These are phyloP conservation scores for Conticribra weissflogii DNA, from an alignment of 108 stramenopile species.

Conservation along the genomic window DNA sequence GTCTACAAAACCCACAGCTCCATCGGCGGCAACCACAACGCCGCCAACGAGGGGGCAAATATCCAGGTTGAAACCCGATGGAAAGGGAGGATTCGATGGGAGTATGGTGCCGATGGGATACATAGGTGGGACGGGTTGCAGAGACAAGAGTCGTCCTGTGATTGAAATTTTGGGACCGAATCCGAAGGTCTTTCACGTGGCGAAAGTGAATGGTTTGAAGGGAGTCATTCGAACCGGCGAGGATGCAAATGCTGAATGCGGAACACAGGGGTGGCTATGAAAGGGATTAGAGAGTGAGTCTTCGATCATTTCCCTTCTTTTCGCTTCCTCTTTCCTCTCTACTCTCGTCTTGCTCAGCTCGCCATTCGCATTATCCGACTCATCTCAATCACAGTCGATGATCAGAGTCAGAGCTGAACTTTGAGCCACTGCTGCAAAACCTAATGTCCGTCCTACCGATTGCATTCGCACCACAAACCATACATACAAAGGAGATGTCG, in stretches of 20 bases:
- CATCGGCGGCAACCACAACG: too few species aligned
- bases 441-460: conserved; percentile 60
- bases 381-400: conserved; percentile 54
- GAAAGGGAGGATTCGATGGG: conserved; percentile 35
- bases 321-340: conserved; percentile 4
- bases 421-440: conserved; percentile 66
- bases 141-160: conserved; percentile 80
- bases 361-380: too few species aligned
- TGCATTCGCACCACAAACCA: conserved; percentile 75
- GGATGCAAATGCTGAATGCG: conserved; percentile 20
- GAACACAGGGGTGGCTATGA: conserved; percentile 66
- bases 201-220: conserved; percentile 62
- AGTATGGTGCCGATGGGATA: conserved; percentile 61
- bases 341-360: not conserved
- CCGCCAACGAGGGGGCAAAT: too few species aligned
- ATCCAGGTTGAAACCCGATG: conserved; percentile 26
- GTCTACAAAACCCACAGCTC: too few species aligned
- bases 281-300: conserved; percentile 66
- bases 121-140: conserved; percentile 87
- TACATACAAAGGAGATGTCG: conserved; percentile 74
- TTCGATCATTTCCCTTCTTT: not conserved
- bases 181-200: conserved; percentile 79
- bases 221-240: conserved; percentile 57
- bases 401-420: conserved; percentile 80
- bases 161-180: conserved; percentile 80